phyloP scores from a whole-genome alignment of 2,329 filamentous ascomycete genomes.

The Metarhizium rileyi region DNA sequence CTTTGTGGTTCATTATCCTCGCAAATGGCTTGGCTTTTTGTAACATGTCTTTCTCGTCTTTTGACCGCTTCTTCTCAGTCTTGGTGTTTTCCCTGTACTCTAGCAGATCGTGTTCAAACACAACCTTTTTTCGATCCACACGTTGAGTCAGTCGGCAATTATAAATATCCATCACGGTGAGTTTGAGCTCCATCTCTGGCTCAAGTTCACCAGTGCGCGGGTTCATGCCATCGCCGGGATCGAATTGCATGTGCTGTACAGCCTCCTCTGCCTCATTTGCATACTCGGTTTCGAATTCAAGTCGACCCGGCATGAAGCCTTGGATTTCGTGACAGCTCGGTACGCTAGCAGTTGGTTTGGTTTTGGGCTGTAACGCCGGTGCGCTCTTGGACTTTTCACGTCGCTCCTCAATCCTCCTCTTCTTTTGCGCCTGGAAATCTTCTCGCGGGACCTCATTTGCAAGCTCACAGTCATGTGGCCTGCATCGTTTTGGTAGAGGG shows the following conservation, averaged over 20 bases:
- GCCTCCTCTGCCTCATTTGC: slow-evolving; percentile 97
- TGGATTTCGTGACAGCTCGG: slow-evolving; percentile 96
- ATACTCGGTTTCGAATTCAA: slow-evolving; percentile 97
- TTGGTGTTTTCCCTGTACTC: slow-evolving; percentile 90
- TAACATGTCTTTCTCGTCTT: slow-evolving; percentile 84
- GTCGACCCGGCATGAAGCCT: slow-evolving; percentile 93
- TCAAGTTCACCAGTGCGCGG: slow-evolving; percentile 76
- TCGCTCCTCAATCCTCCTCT: slow-evolving; percentile 82
- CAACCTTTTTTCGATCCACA: slow-evolving; percentile 89
- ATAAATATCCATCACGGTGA: slow-evolving; percentile 98
- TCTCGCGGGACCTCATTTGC: slow-evolving; percentile 77
- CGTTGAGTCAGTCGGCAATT: slow-evolving; percentile 84
- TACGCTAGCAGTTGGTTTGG: slow-evolving; percentile 91
- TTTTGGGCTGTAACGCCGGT: slow-evolving; percentile 76
- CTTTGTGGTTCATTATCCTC: slow-evolving; percentile 87
- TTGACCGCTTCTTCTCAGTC: slow-evolving; percentile 86
- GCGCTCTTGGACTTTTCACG: slow-evolving; percentile 81
- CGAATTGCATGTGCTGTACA: slow-evolving; percentile 96
- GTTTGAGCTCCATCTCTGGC: slow-evolving; percentile 93
- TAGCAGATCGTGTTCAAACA: slow-evolving; percentile 88
- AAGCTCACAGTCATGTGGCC: slow-evolving; percentile 68
- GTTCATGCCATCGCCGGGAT: slow-evolving; percentile 89
- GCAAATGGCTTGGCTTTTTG: slow-evolving; percentile 95
- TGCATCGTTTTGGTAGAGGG: slow-evolving; percentile 77
- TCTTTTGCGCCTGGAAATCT: slow-evolving; percentile 88